Evolutionary conservation across 257 asterid genomes (phyloP).

Genomic region (Orobanche coerulescens): DNA sequence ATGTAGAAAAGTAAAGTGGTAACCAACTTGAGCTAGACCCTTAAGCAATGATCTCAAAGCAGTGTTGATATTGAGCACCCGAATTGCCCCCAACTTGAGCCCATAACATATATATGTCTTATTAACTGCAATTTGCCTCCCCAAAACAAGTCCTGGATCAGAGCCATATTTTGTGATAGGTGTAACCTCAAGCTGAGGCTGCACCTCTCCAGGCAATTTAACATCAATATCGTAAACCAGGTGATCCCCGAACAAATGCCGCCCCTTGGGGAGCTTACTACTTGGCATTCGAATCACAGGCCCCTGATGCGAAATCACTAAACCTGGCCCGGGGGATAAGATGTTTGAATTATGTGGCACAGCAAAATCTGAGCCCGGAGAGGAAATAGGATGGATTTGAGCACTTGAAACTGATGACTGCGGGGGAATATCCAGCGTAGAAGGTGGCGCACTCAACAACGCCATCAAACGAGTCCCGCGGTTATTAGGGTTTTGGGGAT

Average conservation of each 20-base stretch:
- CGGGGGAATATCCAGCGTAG: constrained; percentile 27
- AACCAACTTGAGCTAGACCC: constrained; percentile 71
- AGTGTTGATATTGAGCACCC: constrained; percentile 73
- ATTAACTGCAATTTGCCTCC: constrained; percentile 77
- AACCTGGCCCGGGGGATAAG: constrained; percentile 29
- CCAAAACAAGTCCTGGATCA: constrained; percentile 74
- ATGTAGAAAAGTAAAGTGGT: background rate
- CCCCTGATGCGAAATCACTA: constrained; percentile 31
- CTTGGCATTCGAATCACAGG: constrained; percentile 61
- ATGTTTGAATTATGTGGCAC: constrained; percentile 19
- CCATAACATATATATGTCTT: constrained; percentile 80
- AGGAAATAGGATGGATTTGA: constrained; percentile 37
- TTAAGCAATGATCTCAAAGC: constrained; percentile 80
- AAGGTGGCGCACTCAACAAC: constrained; percentile 54
- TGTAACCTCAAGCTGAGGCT: constrained; percentile 86
- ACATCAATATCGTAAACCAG: constrained; percentile 58
- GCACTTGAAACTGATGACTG: constrained; percentile 28
- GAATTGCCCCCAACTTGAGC: constrained; percentile 57
- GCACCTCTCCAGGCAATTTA: constrained; percentile 65
- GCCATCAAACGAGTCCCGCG: constrained; percentile 74
- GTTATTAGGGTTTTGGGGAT: constrained; percentile 27
- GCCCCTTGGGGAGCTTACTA: constrained; percentile 69
- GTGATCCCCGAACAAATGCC: constrained; percentile 58
- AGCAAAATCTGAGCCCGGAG: constrained; percentile 52
- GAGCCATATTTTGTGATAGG: constrained; percentile 81